Base-by-base conservation (phyloP, 345 rosid species). In the Pistacia integerrima region DNA sequence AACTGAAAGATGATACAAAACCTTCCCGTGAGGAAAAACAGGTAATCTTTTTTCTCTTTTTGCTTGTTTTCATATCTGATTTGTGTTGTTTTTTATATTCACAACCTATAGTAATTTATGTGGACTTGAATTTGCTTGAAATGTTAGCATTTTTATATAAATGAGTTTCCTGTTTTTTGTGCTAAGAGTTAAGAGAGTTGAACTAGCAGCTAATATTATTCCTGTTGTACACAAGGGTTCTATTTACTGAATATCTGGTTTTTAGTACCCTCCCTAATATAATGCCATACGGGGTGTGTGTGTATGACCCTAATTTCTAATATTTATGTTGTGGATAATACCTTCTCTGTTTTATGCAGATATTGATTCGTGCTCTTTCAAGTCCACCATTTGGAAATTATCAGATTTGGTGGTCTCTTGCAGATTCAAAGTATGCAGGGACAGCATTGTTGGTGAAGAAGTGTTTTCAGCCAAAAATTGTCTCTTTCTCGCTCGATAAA, bases 371-470 rank as follows among this genome's bases (percentile, higher is more conserved):
- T 67, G 97, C 97, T 46, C 97, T 96, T 82, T 89, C 94, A 28
- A 85, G 81, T 85, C 91, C 85, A 13, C 97, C 93, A 59, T 96
- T 96, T 80, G 85, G 87, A 81, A 78, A 87, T 63, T 96, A 91
- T 84, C 87, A 72, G 38, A 80, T 87, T 83, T 96, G 99, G 98
- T 96, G 98, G 99, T 93, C 98, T 75, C 97, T 93, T n/a, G 90
- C 93, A 28, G 97, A 96, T 62, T 89, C 94, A 0, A 96, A 96
- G 85, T 93, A 96, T 84, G 99, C 99, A 17, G 98, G 99, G 83
- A 96, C 98, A 67, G 99, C 97, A 33, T 84, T 96, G 81, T 78
- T 96, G 35, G 87, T 92, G 48, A 96, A 93, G 86, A 96, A 92
- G 78, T 92, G 94, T 84, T 87, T 77, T 78, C 87, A 76, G 65